These are phyloP conservation scores for Opeltia flavorubescens DNA, from an alignment of 495 filamentous ascomycete genomes.

Conservation along the genomic window DNA sequence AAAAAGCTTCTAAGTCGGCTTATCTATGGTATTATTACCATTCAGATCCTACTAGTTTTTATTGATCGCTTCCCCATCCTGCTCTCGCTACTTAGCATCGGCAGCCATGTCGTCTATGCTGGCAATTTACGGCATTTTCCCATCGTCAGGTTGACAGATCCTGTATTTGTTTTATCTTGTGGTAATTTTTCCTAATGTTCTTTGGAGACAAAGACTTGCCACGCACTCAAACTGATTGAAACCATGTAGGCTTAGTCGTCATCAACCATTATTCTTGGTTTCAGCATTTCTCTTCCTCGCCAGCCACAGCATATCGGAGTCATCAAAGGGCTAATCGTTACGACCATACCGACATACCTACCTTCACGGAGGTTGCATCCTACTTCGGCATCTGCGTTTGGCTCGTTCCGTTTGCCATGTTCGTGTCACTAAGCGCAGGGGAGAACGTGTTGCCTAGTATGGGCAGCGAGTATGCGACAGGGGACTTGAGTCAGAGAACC, in stretches of 20 bases:
- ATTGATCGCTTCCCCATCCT: constrained; percentile 74
- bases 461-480: constrained; percentile 51
- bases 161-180: constrained; percentile 75
- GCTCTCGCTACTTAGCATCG: constrained; percentile 60
- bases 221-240: background rate
- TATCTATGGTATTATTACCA: constrained; percentile 68
- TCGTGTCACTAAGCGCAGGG: constrained; percentile 80
- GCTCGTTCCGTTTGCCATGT: constrained; percentile 90
- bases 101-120: constrained; percentile 74
- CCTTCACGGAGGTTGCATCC: constrained; percentile 87
- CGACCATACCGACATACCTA: constrained; percentile 53
- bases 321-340: constrained; percentile 26
- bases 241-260: constrained; percentile 52
- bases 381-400: constrained; percentile 96
- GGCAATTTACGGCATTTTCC: constrained; percentile 83
- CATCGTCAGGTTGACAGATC: constrained; percentile 76
- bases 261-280: constrained; percentile 98
- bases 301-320: constrained; percentile 14
- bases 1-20: constrained; percentile 70
- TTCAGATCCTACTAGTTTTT: constrained; percentile 60
- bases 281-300: constrained; percentile 64
- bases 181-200: constrained; percentile 27
- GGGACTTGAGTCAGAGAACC: constrained; percentile 35
- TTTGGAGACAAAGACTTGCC: background rate
- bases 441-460: constrained; percentile 92